Conservation (phyloP, 1,139 yeast species). For the Eremothecium gossypii region DNA sequence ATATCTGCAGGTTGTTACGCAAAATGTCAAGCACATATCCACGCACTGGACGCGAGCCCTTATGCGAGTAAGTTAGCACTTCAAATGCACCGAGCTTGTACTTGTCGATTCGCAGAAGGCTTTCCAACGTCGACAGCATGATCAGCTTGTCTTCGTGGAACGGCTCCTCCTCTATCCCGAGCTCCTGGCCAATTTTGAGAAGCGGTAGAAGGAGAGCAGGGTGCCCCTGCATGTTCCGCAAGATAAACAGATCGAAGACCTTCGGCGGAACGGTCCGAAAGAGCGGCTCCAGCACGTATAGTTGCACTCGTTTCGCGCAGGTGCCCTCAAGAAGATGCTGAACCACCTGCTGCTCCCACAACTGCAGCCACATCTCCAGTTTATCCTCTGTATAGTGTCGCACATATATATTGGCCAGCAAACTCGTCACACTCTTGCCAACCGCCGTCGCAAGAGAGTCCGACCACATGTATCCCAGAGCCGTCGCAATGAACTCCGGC, state of each 20-base stretch:
- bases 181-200: constrained; percentile 55
- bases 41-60: constrained; percentile 50
- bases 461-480: constrained; percentile 44
- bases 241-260: constrained; percentile 36
- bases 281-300: constrained; percentile 54
- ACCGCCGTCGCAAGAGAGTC: constrained; percentile 60
- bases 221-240: constrained; percentile 19
- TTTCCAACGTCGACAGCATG: constrained; percentile 30
- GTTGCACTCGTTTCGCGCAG: constrained; percentile 43
- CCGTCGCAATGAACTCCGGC: constrained; percentile 38
- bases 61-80: constrained; percentile 50
- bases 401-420: constrained; percentile 34
- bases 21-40: constrained; percentile 37
- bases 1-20: constrained; percentile 36
- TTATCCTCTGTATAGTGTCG: constrained; percentile 15
- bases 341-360: constrained; percentile 43
- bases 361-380: constrained; percentile 39
- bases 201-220: constrained; percentile 39
- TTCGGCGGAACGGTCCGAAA: constrained; percentile 40
- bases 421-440: constrained; percentile 49
- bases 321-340: constrained; percentile 25
- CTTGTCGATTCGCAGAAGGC: constrained; percentile 38
- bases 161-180: constrained; percentile 46
- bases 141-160: constrained; percentile 36
- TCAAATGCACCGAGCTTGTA: constrained; percentile 53